A percentile compares a stretch with the other conserved stretches of the same genome.
Evolutionary conservation across 177 flowering plant species (phyloP).

Genomic region (Telopea speciosissima): DNA sequence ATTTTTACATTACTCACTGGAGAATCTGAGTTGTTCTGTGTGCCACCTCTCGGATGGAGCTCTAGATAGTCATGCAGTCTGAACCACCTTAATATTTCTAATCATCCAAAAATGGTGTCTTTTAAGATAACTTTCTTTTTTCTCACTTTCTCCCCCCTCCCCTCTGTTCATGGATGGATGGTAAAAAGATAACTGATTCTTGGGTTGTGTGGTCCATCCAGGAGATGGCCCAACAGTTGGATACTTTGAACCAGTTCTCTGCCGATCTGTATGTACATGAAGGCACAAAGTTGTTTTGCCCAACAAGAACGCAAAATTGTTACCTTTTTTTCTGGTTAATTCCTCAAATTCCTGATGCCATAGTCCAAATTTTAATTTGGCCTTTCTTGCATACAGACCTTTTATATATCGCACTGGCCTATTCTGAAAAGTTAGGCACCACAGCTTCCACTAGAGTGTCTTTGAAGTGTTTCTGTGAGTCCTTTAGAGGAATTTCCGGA

Average conservation of each 20-base stretch:
- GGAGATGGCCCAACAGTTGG: neutral
- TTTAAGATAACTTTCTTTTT: no score
- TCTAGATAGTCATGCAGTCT: neutral
- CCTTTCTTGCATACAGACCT: slow-evolving; percentile 50
- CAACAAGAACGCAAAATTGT: neutral
- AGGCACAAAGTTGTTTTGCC: neutral
- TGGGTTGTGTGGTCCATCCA: neutral
- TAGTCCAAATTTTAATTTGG: slow-evolving; percentile 8
- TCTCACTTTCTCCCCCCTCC: neutral
- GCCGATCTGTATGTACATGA: neutral
- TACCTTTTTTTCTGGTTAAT: neutral
- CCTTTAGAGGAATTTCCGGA: slow-evolving; percentile 44
- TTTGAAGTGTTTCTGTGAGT: slow-evolving; percentile 59
- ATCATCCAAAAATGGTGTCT: neutral
- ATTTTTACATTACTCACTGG: neutral
- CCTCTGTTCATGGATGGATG: neutral
- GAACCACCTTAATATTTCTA: neutral
- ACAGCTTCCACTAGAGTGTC: slow-evolving; percentile 34
- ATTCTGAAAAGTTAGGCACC: slow-evolving; percentile 24
- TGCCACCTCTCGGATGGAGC: neutral
- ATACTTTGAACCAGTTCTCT: neutral
- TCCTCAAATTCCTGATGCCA: neutral
- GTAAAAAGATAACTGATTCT: neutral
- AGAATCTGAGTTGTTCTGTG: neutral
- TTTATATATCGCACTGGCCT: slow-evolving; percentile 42